These are phyloP conservation scores for Phtheirospermum japonicum DNA, from an alignment of 257 asterid genomes.

Conservation along the genomic window DNA sequence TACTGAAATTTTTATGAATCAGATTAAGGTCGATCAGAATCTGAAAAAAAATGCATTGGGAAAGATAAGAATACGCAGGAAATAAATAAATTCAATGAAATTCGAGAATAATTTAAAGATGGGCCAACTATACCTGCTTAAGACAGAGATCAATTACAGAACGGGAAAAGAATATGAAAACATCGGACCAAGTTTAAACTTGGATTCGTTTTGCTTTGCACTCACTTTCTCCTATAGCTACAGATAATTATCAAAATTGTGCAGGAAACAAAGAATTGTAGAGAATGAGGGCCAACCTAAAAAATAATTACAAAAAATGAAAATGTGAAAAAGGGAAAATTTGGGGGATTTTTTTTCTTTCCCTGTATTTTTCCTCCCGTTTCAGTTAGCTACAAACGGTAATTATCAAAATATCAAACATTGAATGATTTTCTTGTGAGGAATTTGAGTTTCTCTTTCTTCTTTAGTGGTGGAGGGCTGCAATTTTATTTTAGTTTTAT, in stretches of 20 bases:
- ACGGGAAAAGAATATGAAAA: neutral
- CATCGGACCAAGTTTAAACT: neutral
- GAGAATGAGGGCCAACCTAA: neutral
- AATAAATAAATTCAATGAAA: neutral
- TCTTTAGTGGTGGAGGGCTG: neutral
- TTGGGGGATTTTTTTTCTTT: neutral
- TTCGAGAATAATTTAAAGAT: neutral
- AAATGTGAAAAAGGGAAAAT: neutral
- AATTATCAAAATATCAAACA: no score
- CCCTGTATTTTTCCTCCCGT: neutral
- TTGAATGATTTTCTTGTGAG: neutral
- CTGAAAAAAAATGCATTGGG: no score
- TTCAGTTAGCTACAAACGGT: neutral
- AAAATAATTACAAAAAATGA: no score
- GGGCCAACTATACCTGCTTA: neutral
- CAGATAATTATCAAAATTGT: neutral
- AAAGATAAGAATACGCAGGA: no score
- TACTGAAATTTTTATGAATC: no score
- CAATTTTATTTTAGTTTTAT: neutral
- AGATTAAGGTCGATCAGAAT: no score
- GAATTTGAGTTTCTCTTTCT: no score
- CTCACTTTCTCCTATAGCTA: neutral
- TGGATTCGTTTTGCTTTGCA: neutral
- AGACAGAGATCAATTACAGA: neutral
- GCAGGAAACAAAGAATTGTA: neutral